Evolutionary conservation across 192 early-diverging fungal genomes (phyloP), one percentile per base, ranked within the genome.

Genomic region (Rhizophagus sp.): DNA sequence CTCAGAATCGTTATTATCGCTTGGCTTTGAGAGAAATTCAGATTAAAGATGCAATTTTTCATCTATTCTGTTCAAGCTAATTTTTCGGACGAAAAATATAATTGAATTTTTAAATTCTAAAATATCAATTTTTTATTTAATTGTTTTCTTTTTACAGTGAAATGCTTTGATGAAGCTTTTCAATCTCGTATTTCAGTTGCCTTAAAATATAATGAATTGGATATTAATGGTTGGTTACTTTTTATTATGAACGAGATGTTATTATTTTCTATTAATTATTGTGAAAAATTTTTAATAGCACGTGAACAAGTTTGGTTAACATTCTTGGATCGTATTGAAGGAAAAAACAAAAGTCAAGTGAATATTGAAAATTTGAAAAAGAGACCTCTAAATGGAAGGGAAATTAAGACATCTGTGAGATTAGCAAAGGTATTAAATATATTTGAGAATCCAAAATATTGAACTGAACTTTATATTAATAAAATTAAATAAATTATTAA

Each of bases 161-260:
- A 70, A 41, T 33, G 68, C 17, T 91, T 91, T 80, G 90, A 91
- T 68, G 84, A 84, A 33, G 90, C 90, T 17, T 86, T 91, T 50
- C 83, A 90, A 79, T 75, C 66, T 36, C 69, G 89, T 30, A 85
- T 91, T 27, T 91, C 87, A 15, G 80, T 91, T 19, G 85, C 89
- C n/a, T 76, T 91, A 33, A 63, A 78, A 78, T 91, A 88, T 79
- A 82, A 89, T 27, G 75, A 86, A 3, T 76, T 91, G 62, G 69
- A 15, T 67, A 12, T 11, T 12, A 47, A 47, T 47, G 44, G 44
- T 47, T n/a, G 44, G 0, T 47, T 47, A 41, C 7, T 47, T 47
- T 47, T 47, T 12, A 47, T 47, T 47, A 47, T 47, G 44, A 47
- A 12, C 9, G 11, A 47, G 11, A 5, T 47, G 11, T 47, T 47